phyloP scores from a whole-genome alignment of 441 rosid genomes.

The Corymbia citriodora region DNA sequence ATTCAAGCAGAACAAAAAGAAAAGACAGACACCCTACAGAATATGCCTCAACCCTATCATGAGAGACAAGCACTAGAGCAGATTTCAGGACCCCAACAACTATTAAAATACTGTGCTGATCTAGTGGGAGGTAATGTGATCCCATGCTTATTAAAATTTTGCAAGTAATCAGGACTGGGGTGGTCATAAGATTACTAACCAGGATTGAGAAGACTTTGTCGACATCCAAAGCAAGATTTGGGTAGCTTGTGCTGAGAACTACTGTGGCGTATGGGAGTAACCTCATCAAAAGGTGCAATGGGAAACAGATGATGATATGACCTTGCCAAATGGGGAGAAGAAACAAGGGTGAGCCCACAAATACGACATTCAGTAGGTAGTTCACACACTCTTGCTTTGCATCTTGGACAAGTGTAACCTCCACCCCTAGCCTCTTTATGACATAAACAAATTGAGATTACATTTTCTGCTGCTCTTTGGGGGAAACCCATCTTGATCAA shows the following conservation, averaged over 20 bases:
- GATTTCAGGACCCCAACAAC: background rate
- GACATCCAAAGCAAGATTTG: constrained; percentile 75
- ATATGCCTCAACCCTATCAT: background rate
- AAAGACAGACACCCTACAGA: background rate
- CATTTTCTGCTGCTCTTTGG: constrained; percentile 79
- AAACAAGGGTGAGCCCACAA: constrained; percentile 90
- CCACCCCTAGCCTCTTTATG: constrained; percentile 90
- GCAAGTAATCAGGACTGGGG: background rate
- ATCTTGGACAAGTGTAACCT: constrained; percentile 92
- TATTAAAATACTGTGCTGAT: background rate
- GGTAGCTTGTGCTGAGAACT: constrained; percentile 26
- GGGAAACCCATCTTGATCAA: constrained; percentile 96
- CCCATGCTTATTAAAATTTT: background rate
- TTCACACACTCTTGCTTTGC: constrained; percentile 86
- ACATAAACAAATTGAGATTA: constrained; percentile 79
- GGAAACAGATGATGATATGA: constrained; percentile 97
- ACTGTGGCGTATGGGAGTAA: constrained; percentile 24
- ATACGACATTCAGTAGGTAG: constrained; percentile 82
- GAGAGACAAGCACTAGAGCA: background rate
- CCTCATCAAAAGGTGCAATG: constrained; percentile 74
- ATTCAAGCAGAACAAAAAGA: background rate
- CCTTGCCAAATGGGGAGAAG: constrained; percentile 93
- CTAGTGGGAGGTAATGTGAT: background rate
- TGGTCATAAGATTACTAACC: constrained; percentile 31
- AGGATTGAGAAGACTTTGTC: constrained; percentile 46